phyloP scores from a whole-genome alignment of 164 flowering plant species.

The Vitis rotundifolia region DNA sequence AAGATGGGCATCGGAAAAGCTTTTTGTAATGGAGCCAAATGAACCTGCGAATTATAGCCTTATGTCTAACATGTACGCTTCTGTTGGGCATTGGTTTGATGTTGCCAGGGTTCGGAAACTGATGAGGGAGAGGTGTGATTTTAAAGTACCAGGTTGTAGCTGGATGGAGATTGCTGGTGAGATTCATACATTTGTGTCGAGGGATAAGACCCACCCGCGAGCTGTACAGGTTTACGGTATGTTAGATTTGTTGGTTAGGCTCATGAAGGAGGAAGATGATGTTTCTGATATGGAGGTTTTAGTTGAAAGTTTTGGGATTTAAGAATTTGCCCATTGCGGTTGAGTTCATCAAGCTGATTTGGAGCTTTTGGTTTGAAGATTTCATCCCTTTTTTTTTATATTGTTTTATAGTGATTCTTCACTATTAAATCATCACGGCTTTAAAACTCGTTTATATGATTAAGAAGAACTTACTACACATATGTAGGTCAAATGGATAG shows the following conservation, averaged over 20 bases:
- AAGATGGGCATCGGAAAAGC: constrained; percentile 56
- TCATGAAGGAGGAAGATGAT: constrained; percentile 26
- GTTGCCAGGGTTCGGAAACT: constrained; percentile 46
- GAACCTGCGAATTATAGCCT: constrained; percentile 45
- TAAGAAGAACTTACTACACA: no score
- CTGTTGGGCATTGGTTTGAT: constrained; percentile 48
- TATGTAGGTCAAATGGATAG: no score
- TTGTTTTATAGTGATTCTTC: background rate
- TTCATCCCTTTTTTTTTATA: no score
- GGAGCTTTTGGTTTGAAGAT: no score
- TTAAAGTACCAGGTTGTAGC: constrained; percentile 63
- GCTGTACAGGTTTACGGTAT: constrained; percentile 28
- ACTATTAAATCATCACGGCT: no score
- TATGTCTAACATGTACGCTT: constrained; percentile 60
- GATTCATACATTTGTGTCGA: constrained; percentile 36
- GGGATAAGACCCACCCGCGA: constrained; percentile 42
- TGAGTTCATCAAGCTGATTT: no score
- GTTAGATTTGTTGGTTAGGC: constrained; percentile 23
- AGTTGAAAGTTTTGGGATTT: no score
- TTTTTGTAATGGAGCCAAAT: constrained; percentile 49
- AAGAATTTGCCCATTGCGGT: no score
- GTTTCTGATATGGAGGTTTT: no score
- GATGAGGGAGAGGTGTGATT: constrained; percentile 37
- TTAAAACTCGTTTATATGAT: no score
- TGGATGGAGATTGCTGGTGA: constrained; percentile 51